These are phyloP conservation scores for Auriculariales sp. DNA, from an alignment of 768 basidiomycete species.

Conservation along the genomic window DNA sequence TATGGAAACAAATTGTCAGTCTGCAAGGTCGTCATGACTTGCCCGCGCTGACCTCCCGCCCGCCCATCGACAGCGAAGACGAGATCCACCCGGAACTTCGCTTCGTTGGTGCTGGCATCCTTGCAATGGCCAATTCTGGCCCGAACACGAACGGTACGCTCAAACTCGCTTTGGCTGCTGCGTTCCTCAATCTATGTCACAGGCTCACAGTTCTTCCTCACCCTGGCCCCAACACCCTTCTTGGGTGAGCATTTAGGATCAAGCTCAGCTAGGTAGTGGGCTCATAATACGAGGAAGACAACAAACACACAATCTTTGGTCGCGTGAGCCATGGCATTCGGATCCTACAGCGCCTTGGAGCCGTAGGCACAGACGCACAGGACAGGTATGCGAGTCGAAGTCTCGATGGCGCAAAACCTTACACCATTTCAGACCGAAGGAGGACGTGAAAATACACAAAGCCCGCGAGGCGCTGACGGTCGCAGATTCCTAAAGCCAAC, in stretches of 20 bases:
- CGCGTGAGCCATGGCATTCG: conserved; percentile 84
- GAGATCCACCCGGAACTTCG: conserved; percentile 82
- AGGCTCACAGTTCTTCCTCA: conserved; percentile 95
- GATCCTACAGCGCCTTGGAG: conserved; percentile 81
- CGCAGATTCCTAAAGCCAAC: not conserved
- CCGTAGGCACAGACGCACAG: conserved; percentile 78
- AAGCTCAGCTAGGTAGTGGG: no score
- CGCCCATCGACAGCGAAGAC: conserved; percentile 49
- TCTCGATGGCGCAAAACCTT: not conserved
- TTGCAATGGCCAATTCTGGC: conserved; percentile 96
- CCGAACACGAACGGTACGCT: conserved; percentile 71
- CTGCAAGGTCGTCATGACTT: not conserved
- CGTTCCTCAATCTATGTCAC: conserved; percentile 14
- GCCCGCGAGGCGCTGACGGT: conserved; percentile 24
- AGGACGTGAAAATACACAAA: conserved; percentile 87
- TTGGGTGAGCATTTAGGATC: no score
- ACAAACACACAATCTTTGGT: conserved; percentile 82
- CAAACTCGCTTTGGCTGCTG: not conserved
- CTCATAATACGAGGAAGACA: no score
- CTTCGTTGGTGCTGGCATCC: conserved; percentile 91
- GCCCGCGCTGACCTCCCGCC: no score
- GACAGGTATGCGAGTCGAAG: conserved; percentile 44
- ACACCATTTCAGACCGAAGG: conserved; percentile 29
- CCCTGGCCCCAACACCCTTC: conserved; percentile 68
- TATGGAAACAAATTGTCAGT: conserved; percentile 79